Percentiles rank a stretch among this genome's conserved stretches.
Conservation (phyloP, 2,329 filamentous ascomycete species). For the Erysiphe neolycopersici region DNA sequence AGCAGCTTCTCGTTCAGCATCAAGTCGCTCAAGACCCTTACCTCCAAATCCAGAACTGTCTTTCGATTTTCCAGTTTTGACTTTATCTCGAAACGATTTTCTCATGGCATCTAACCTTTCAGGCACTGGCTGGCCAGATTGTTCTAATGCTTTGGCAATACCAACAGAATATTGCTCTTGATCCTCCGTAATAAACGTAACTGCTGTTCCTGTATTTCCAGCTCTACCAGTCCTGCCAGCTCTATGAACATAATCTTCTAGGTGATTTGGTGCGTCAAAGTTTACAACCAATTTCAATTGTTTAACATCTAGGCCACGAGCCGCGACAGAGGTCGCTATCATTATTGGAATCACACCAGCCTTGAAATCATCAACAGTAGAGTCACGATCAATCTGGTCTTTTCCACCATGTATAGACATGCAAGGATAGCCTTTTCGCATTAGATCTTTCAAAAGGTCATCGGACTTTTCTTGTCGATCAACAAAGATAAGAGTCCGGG, state of each 20-base stretch:
- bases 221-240: slow-evolving; percentile 83
- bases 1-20: slow-evolving; percentile 71
- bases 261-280: slow-evolving; percentile 76
- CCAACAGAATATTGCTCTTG: slow-evolving; percentile 79
- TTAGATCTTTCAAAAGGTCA: slow-evolving; percentile 47
- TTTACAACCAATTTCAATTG: slow-evolving; percentile 90
- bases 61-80: slow-evolving; percentile 79
- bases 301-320: slow-evolving; percentile 85
- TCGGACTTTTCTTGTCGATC: slow-evolving; percentile 80
- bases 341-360: slow-evolving; percentile 69
- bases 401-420: slow-evolving; percentile 89
- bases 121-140: slow-evolving; percentile 66
- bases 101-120: slow-evolving; percentile 38
- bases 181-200: slow-evolving; percentile 78
- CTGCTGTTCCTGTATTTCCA: slow-evolving; percentile 78
- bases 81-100: slow-evolving; percentile 59
- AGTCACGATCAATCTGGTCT: slow-evolving; percentile 79
- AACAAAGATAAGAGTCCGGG: slow-evolving; percentile 71
- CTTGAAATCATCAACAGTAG: slow-evolving; percentile 82
- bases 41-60: slow-evolving; percentile 78
- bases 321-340: slow-evolving; percentile 85
- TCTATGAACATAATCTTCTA: slow-evolving; percentile 92
- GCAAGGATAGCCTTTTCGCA: slow-evolving; percentile 67
- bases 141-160: slow-evolving; percentile 62
- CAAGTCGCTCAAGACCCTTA: slow-evolving; percentile 74